These are phyloP conservation scores for Suillus americanus DNA, from an alignment of 768 basidiomycete species.

Conservation along the genomic window DNA sequence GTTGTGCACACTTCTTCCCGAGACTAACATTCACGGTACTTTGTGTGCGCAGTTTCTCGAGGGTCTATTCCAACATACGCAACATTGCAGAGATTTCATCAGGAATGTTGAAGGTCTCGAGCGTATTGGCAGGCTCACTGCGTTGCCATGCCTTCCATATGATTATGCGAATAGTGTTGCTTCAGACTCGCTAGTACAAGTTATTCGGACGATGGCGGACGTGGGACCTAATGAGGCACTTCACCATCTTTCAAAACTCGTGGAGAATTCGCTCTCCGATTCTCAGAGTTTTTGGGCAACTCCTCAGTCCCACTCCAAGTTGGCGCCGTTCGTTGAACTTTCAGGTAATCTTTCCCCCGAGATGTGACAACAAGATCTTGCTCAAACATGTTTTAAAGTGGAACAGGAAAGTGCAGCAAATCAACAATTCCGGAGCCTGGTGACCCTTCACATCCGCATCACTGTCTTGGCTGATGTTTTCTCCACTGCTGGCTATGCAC, in stretches of 20 bases:
- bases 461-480: conserved; percentile 87
- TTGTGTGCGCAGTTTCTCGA: conserved; percentile 70
- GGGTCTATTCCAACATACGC: conserved; percentile 89
- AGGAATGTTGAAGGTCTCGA: conserved; percentile 69
- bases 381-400: conserved; percentile 30
- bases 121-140: conserved; percentile 72
- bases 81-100: conserved; percentile 90
- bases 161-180: conserved; percentile 84
- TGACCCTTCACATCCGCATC: conserved; percentile 75
- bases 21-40: conserved; percentile 1
- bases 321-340: conserved; percentile 63
- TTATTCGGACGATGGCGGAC: conserved; percentile 87
- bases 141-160: conserved; percentile 84
- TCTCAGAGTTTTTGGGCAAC: conserved; percentile 72
- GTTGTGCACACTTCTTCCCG: conserved; percentile 17
- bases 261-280: conserved; percentile 65
- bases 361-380: conserved; percentile 2
- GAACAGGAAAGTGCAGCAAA: conserved; percentile 54
- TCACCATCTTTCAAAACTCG: conserved; percentile 64
- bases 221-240: conserved; percentile 78
- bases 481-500: conserved; percentile 76
- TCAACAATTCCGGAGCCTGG: conserved; percentile 65
- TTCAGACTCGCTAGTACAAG: conserved; percentile 85
- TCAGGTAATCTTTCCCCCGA: conserved; percentile 32
- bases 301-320: conserved; percentile 53